Evolutionary conservation across 805 yeast genomes (phyloP).

Genomic region (Groenewaldozyma salmanticensis): DNA sequence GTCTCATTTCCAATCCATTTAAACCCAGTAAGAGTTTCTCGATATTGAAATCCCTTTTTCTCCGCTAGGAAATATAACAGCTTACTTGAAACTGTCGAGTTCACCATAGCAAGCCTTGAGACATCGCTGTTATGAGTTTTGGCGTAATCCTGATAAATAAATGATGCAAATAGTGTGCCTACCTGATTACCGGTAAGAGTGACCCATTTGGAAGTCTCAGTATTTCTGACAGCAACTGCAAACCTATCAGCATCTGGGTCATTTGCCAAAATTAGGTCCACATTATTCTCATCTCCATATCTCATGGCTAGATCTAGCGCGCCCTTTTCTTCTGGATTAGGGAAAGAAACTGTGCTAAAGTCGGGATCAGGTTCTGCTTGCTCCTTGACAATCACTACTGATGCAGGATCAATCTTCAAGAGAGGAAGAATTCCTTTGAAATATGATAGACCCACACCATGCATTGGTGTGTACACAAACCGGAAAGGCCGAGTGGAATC

Average conservation of each 20-base stretch:
- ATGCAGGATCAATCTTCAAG: conserved; percentile 19
- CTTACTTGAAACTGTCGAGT: conserved; percentile 90
- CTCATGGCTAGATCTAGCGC: conserved; percentile 67
- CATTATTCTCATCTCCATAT: conserved; percentile 44
- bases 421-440: conserved; percentile 37
- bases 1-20: conserved; percentile 96
- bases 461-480: conserved; percentile 88
- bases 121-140: conserved; percentile 11
- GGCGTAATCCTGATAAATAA: conserved; percentile 34
- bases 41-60: conserved; percentile 47
- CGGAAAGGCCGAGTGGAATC: no score
- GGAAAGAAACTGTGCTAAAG: conserved; percentile 79
- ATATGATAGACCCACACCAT: conserved; percentile 78
- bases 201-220: conserved; percentile 41
- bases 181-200: conserved; percentile 89
- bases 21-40: conserved; percentile 89
- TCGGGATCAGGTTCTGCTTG: conserved; percentile 76
- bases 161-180: conserved; percentile 75
- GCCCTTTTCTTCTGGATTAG: conserved; percentile 94
- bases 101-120: conserved; percentile 45
- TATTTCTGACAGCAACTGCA: conserved; percentile 58
- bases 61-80: conserved; percentile 62
- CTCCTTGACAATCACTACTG: conserved; percentile 39
- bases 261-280: conserved; percentile 64
- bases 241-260: conserved; percentile 98